Conservation (phyloP, 176 grass and related monocot species). For the Typha latifolia region DNA sequence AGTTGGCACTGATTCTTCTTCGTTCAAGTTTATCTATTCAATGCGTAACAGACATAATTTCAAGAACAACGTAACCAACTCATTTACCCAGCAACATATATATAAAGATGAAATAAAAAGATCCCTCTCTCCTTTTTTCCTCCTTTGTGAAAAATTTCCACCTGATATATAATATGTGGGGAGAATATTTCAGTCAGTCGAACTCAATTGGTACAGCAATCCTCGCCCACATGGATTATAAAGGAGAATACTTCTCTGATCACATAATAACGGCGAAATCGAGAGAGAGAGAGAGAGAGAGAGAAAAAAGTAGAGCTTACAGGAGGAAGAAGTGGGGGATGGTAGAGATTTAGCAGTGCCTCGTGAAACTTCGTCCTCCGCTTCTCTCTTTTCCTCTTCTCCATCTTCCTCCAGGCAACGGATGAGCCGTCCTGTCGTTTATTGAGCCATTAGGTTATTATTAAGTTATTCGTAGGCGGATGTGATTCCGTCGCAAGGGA, state of each 20-base stretch:
- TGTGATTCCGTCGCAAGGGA: no score
- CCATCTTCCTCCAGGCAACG: background rate
- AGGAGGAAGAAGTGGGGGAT: conserved; percentile 1
- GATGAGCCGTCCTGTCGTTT: no score
- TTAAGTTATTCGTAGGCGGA: no score
- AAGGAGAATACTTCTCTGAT: background rate
- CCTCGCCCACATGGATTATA: background rate
- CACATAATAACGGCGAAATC: background rate
- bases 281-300: background rate
- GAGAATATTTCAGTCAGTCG: no score
- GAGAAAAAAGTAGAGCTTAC: conserved; percentile 3
- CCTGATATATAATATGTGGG: no score
- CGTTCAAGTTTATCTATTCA: background rate
- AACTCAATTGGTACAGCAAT: no score
- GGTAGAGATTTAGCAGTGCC: conserved; percentile 16
- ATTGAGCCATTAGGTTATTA: no score
- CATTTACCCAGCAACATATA: background rate
- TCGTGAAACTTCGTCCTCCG: conserved; percentile 9
- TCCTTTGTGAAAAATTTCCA: no score
- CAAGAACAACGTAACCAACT: background rate
- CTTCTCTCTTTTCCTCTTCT: conserved; percentile 7
- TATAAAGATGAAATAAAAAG: no score
- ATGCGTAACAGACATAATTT: background rate
- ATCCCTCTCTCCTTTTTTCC: no score
- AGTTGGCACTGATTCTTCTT: conserved; percentile 3